Conservation (phyloP, 768 basidiomycete species). For the Tricholoma saponaceum region DNA sequence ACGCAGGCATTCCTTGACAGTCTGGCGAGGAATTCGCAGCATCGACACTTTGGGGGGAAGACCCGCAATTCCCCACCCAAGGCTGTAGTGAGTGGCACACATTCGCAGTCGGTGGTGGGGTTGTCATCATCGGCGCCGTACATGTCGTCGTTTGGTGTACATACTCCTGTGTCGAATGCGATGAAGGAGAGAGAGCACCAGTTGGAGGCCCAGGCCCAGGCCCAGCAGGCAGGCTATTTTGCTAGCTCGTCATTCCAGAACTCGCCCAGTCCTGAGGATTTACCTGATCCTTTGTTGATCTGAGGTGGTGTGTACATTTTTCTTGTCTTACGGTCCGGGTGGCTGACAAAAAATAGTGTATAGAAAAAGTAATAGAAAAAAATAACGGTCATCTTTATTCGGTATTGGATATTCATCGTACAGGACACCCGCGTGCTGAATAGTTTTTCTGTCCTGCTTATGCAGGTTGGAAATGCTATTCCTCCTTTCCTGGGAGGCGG, state of each 20-base stretch:
- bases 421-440: constrained; percentile 18
- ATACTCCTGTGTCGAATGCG: constrained; percentile 4
- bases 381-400: constrained; percentile 1
- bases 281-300: constrained; percentile 64
- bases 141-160: not conserved
- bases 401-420: constrained; percentile 12
- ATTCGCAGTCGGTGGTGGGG: not conserved
- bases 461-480: not conserved
- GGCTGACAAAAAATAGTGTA: not conserved
- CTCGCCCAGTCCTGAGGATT: constrained; percentile 78
- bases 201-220: constrained; percentile 25
- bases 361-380: not conserved
- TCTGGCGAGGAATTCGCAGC: not conserved
- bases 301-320: constrained; percentile 19
- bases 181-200: constrained; percentile 25
- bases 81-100: not conserved
- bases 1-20: not conserved
- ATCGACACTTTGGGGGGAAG: not conserved
- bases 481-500: not conserved
- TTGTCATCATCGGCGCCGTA: not conserved
- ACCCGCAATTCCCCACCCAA: not conserved
- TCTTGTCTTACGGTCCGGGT: not conserved
- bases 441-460: not conserved
- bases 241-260: constrained; percentile 85
- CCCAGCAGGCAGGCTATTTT: constrained; percentile 45